Evolutionary conservation across 768 basidiomycete species (phyloP).

Genomic region (Russula vinacea): DNA sequence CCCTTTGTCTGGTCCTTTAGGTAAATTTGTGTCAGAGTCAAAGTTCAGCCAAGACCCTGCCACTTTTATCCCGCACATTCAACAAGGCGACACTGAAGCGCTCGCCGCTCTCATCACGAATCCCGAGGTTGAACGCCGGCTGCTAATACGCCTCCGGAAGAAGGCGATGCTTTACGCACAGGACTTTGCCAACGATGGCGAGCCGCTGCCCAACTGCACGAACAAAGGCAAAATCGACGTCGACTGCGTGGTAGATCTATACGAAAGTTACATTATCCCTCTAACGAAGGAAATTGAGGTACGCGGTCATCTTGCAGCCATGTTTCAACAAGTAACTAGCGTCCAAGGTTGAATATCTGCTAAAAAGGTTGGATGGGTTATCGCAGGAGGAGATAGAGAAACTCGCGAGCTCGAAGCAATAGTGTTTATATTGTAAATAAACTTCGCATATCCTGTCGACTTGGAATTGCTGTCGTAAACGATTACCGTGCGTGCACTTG

Average conservation of each 20-base stretch:
- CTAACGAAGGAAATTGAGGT: conserved; percentile 99
- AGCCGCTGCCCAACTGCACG: conserved; percentile 42
- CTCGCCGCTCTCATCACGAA: conserved; percentile 93
- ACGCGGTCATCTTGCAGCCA: conserved; percentile 26
- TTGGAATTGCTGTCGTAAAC: no score
- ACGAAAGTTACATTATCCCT: conserved; percentile 94
- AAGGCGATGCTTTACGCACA: conserved; percentile 78
- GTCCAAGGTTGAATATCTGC: conserved; percentile 88
- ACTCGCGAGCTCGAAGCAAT: conserved; percentile 39
- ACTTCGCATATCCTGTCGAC: no score
- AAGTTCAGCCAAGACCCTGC: conserved; percentile 88
- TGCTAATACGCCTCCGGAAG: conserved; percentile 79
- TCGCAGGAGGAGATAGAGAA: conserved; percentile 75
- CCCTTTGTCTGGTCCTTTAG: conserved; percentile 41
- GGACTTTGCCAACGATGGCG: conserved; percentile 73
- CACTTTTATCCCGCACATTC: conserved; percentile 91
- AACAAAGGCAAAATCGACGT: conserved; percentile 74
- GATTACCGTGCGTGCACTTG: no score
- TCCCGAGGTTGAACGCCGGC: conserved; percentile 85
- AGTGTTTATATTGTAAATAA: no score
- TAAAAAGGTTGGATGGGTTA: conserved; percentile 83
- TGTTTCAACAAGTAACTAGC: background rate
- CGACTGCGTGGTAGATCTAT: conserved; percentile 88
- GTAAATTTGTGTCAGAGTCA: conserved; percentile 98
- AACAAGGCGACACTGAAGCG: conserved; percentile 66